phyloP scores from a whole-genome alignment of 2,329 filamentous ascomycete genomes.

The Geoglossum cookeanum region DNA sequence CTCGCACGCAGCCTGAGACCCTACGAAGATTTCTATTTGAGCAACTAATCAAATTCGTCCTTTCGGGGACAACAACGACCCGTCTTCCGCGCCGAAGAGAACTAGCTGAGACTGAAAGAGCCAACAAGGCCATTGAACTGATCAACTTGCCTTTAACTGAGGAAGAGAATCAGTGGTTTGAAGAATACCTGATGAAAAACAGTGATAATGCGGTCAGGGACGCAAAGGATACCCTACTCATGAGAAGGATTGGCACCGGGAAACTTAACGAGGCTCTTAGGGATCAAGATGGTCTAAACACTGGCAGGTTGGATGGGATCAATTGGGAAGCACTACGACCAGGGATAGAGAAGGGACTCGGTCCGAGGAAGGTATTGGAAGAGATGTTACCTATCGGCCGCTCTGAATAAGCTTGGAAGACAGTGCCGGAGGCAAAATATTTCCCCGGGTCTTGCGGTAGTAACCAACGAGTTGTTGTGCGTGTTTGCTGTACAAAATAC shows the following conservation, averaged over 20 bases:
- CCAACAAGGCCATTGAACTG: constrained; percentile 45
- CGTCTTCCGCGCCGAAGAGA: not conserved
- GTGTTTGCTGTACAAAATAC: too few relatives aligned
- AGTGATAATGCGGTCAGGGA: constrained; percentile 44
- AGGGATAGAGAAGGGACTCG: constrained; percentile 19
- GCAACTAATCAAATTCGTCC: constrained; percentile 40
- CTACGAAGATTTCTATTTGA: constrained; percentile 47
- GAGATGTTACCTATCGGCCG: not conserved
- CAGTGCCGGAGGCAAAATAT: not conserved
- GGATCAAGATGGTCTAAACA: constrained; percentile 16
- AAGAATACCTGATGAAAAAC: constrained; percentile 44
- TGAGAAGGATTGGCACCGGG: constrained; percentile 52
- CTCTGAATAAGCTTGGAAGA: not conserved
- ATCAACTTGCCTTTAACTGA: constrained; percentile 52
- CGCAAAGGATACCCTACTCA: constrained; percentile 54
- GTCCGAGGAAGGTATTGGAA: constrained; percentile 13
- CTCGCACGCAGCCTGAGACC: constrained; percentile 41
- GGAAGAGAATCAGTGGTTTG: constrained; percentile 56
- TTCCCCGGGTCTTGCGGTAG: not conserved
- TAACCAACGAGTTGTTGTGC: too few relatives aligned
- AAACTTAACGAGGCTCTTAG: constrained; percentile 29
- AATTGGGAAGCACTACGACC: constrained; percentile 29
- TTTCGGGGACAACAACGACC: constrained; percentile 20
- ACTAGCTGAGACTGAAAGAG: constrained; percentile 21
- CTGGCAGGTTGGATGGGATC: constrained; percentile 28